Base-by-base conservation (phyloP, 2,329 filamentous ascomycete species). In the Polytolypa hystricis region DNA sequence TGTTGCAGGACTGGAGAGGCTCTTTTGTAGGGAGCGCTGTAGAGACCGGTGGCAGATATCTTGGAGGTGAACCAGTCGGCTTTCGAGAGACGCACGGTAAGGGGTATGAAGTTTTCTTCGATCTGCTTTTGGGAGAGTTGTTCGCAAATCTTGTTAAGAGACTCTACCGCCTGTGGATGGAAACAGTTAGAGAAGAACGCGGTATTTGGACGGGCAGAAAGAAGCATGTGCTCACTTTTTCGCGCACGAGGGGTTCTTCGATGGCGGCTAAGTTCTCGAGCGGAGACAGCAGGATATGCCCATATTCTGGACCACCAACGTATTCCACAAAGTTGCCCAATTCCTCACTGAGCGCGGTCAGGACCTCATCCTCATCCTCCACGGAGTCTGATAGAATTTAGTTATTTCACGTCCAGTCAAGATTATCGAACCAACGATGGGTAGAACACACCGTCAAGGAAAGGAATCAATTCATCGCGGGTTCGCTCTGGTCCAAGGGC, bases 21-120 rank as follows among this genome's bases (percentile, higher is more conserved):
- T 70, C 93, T 93, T 54, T 79, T 81, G 70, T 98, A 98, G 47
- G 91, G 89, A 33, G 79, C 77, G 58, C 84, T 91, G 69, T 89
- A 98, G 45, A 98, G 81, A 45, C 91, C 91, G 47, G 89, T 94
- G 44, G 89, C 91, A 20, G 91, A 98, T 47, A 98, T 91, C 69
- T 96, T 98, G 47, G 91, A 96, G 40, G 91, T 98, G 65, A 98
- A 98, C 91, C 91, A 98, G 67, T 98, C 91, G 65, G 91, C 91
- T 74, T 96, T 98, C 47, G 91, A 93, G 43, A 98, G 83, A 57
- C 91, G 85, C 56, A 93, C 77, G 42, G 87, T 87, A 56, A 98
- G 80, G 44, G 91, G 91, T 51, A 98, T 89, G 67, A 96, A 96
- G 65, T 87, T 84, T 55, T 95, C 84, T 70, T 98, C 91, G 57